A percentile compares a stretch with the other conserved stretches of the same genome.
Evolutionary conservation across 108 stramenopile genomes (phyloP).

Genomic region (Skeletonema grethae): DNA sequence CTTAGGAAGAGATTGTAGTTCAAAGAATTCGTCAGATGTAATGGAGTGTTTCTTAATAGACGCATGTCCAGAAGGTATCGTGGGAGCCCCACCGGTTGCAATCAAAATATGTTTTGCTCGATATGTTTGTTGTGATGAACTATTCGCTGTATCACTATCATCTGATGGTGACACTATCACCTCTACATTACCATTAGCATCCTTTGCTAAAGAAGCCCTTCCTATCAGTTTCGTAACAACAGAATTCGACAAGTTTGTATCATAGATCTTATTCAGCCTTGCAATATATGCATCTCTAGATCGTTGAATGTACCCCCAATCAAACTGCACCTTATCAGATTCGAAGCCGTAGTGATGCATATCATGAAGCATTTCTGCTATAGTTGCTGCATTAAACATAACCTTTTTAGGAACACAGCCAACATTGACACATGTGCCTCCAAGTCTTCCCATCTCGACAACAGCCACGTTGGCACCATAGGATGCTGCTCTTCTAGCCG

Average conservation of each 20-base stretch:
- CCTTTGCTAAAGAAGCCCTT: conserved; percentile 26
- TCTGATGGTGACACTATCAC: conserved; percentile 9
- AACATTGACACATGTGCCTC: conserved; percentile 97
- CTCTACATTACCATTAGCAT: conserved; percentile 21
- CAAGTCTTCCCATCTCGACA: conserved; percentile 81
- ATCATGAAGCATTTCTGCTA: conserved; percentile 76
- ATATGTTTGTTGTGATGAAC: conserved; percentile 24
- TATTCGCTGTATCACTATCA: conserved; percentile 19
- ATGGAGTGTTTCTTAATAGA: conserved; percentile 68
- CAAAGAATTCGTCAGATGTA: conserved; percentile 90
- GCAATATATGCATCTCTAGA: conserved; percentile 76
- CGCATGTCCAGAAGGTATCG: conserved; percentile 59
- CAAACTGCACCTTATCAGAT: conserved; percentile 53
- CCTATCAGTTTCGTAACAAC: conserved; percentile 66
- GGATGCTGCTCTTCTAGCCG: conserved; percentile 80
- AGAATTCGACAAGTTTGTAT: conserved; percentile 61
- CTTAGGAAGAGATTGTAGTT: conserved; percentile 75
- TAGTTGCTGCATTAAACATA: conserved; percentile 75
- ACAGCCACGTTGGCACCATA: conserved; percentile 89
- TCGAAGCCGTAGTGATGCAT: conserved; percentile 68
- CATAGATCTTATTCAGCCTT: conserved; percentile 92
- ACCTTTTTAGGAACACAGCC: conserved; percentile 92
- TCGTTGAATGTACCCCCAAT: conserved; percentile 78
- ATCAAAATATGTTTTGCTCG: conserved; percentile 83
- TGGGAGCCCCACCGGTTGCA: conserved; percentile 85